Evolutionary conservation across 805 yeast genomes (phyloP).

Genomic region (Metschnikowia hibisci): DNA sequence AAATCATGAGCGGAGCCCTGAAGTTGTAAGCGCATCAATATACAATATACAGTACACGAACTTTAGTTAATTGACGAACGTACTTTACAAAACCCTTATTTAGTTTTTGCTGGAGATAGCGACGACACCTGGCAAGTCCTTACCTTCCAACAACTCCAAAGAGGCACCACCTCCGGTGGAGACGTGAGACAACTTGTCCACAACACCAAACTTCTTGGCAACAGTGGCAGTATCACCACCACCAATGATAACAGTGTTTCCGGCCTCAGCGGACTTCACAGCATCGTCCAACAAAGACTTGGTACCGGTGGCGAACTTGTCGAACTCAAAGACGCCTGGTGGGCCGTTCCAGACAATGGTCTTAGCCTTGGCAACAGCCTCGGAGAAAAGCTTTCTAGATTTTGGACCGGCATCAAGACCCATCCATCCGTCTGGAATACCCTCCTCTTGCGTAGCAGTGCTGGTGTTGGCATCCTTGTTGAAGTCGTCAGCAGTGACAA

Average conservation of each 20-base stretch:
- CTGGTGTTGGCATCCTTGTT: slow-evolving; percentile 85
- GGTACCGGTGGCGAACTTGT: slow-evolving; percentile 87
- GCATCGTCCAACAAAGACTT: slow-evolving; percentile 84
- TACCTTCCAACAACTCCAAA: slow-evolving; percentile 97
- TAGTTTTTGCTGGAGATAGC: slow-evolving; percentile 72
- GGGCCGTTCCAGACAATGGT: slow-evolving; percentile 99
- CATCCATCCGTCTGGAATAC: slow-evolving; percentile 93
- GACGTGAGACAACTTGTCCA: slow-evolving; percentile 94
- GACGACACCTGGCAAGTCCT: slow-evolving; percentile 95
- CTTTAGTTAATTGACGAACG: neutral
- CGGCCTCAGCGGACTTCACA: slow-evolving; percentile 79
- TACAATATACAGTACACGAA: neutral
- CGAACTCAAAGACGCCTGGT: slow-evolving; percentile 99
- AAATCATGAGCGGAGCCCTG: slow-evolving; percentile 34
- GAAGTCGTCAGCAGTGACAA: slow-evolving; percentile 92
- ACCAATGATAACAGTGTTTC: slow-evolving; percentile 95
- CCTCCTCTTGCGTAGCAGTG: slow-evolving; percentile 80
- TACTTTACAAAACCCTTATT: neutral
- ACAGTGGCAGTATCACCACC: slow-evolving; percentile 99
- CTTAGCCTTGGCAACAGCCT: slow-evolving; percentile 86
- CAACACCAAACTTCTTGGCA: slow-evolving; percentile 96
- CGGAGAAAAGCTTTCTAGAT: slow-evolving; percentile 73
- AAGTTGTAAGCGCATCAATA: slow-evolving; percentile 25
- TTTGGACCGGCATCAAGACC: slow-evolving; percentile 96
- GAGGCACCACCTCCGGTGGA: slow-evolving; percentile 99